These are phyloP conservation scores for Gamsiella multidivaricata DNA, from an alignment of 192 early-diverging fungal genomes.

Conservation along the genomic window DNA sequence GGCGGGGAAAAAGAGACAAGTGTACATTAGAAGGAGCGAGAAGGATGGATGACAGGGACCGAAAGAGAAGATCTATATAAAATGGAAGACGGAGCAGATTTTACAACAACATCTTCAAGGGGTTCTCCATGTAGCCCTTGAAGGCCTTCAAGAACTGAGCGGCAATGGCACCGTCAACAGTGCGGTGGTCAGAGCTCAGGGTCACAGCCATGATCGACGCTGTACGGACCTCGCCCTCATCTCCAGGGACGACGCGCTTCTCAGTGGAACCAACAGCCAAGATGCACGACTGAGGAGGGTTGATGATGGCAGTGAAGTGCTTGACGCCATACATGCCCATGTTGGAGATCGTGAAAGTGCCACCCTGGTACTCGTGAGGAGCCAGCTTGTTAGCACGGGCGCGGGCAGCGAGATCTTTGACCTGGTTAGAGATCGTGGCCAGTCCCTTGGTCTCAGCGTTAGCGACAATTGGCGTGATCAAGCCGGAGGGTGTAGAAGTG, in stretches of 20 bases:
- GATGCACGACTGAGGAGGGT: constrained; percentile 94
- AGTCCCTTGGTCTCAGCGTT: constrained; percentile 89
- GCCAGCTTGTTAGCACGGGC: constrained; percentile 90
- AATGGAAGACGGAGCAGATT: background rate
- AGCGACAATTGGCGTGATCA: constrained; percentile 95
- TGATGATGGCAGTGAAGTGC: constrained; percentile 98
- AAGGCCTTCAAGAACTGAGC: constrained; percentile 91
- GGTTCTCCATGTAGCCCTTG: constrained; percentile 94
- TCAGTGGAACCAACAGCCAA: constrained; percentile 88
- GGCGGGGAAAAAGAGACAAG: background rate
- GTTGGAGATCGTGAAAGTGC: constrained; percentile 98
- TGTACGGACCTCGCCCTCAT: constrained; percentile 77
- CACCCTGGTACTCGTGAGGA: constrained; percentile 98
- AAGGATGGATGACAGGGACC: background rate
- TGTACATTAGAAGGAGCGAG: constrained; percentile 12
- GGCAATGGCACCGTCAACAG: constrained; percentile 94
- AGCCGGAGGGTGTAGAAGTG: constrained; percentile 92
- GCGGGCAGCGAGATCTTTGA: constrained; percentile 85
- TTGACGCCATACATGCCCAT: constrained; percentile 96
- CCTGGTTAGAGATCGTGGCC: constrained; percentile 82
- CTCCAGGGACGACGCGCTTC: constrained; percentile 79
- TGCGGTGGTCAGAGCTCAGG: constrained; percentile 92
- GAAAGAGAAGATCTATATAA: background rate
- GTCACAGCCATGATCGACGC: constrained; percentile 87
- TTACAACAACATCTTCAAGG: constrained; percentile 93